A percentile compares a stretch with the other conserved stretches of the same genome.
Evolutionary conservation across 2,329 filamentous ascomycete species (phyloP).

Genomic region (Apiospora arundinis): DNA sequence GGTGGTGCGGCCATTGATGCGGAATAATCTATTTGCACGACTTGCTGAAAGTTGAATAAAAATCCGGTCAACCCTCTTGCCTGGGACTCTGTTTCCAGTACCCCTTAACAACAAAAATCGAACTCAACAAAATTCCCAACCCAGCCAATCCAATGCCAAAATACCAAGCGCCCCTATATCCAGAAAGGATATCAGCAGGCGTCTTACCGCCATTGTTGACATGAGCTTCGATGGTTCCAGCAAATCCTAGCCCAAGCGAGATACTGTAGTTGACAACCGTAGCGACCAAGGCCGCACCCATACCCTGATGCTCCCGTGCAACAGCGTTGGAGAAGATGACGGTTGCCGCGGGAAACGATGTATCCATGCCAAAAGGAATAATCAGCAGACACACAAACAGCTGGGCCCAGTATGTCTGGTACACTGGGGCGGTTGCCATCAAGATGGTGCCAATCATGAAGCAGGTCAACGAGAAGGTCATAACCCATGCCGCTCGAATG

Average conservation of each 20-base stretch:
- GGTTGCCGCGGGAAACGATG: constrained; percentile 60
- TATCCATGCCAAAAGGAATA: constrained; percentile 60
- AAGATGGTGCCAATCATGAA: constrained; percentile 35
- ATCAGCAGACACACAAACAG: constrained; percentile 54
- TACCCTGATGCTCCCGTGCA: constrained; percentile 36
- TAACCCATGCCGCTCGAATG: constrained; percentile 36
- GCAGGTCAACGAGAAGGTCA: constrained; percentile 33
- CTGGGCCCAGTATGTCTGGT: constrained; percentile 61
- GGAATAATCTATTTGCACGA: too few species aligned
- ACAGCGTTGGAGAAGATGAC: constrained; percentile 53
- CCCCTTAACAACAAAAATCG: constrained; percentile 36
- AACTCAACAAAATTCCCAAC: constrained; percentile 41
- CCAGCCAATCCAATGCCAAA: constrained; percentile 49
- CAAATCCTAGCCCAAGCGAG: constrained; percentile 59
- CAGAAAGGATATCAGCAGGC: constrained; percentile 41
- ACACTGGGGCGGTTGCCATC: constrained; percentile 44
- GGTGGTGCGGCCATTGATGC: too few species aligned
- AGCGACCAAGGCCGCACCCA: constrained; percentile 53
- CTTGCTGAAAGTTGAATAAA: too few species aligned
- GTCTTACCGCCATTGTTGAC: constrained; percentile 39
- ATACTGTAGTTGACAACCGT: constrained; percentile 66
- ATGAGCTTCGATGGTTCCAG: constrained; percentile 57
- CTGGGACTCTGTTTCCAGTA: constrained; percentile 23
- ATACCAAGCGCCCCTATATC: constrained; percentile 47
- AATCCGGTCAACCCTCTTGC: too few species aligned